These are phyloP conservation scores for Sordariomycetes sp. DNA, from an alignment of 2,329 filamentous ascomycete genomes.

Conservation along the genomic window DNA sequence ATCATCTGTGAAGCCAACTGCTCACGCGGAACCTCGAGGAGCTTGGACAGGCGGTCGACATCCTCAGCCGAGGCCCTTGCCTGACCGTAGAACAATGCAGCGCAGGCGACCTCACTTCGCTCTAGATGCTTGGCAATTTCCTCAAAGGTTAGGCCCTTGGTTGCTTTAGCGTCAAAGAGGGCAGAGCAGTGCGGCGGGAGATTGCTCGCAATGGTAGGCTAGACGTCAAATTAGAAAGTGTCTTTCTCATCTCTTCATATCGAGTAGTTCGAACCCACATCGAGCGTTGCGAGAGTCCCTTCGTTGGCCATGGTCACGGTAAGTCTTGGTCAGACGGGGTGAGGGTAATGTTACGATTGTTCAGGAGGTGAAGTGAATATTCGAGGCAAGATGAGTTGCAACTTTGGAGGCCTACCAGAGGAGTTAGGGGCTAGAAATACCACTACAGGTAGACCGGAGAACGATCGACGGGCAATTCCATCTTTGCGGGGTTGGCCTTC, in stretches of 20 bases:
- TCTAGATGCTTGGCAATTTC: slow-evolving; percentile 64
- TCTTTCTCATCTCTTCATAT: no score
- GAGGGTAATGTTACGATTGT: no score
- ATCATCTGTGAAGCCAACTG: slow-evolving; percentile 53
- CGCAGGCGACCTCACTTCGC: slow-evolving; percentile 75
- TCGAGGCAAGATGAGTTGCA: no score
- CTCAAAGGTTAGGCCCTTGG: slow-evolving; percentile 69
- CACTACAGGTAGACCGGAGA: no score
- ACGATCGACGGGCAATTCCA: no score
- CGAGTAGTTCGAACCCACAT: slow-evolving; percentile 25
- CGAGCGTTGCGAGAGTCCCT: slow-evolving; percentile 18
- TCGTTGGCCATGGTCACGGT: slow-evolving; percentile 6
- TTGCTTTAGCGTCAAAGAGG: slow-evolving; percentile 65
- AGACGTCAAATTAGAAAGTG: slow-evolving; percentile 1
- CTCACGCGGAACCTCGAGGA: slow-evolving; percentile 52
- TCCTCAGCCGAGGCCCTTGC: slow-evolving; percentile 65
- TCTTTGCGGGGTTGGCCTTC: no score
- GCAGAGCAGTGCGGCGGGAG: slow-evolving; percentile 63
- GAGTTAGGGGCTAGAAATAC: no score
- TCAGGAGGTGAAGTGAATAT: no score
- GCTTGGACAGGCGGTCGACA: slow-evolving; percentile 50
- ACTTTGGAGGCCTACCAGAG: no score
- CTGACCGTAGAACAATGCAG: slow-evolving; percentile 87
- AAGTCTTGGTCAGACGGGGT: no score
- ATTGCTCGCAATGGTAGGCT: slow-evolving; percentile 58